These are phyloP conservation scores for Juglanconis sp. DNA, from an alignment of 2,329 filamentous ascomycete genomes.

Conservation along the genomic window DNA sequence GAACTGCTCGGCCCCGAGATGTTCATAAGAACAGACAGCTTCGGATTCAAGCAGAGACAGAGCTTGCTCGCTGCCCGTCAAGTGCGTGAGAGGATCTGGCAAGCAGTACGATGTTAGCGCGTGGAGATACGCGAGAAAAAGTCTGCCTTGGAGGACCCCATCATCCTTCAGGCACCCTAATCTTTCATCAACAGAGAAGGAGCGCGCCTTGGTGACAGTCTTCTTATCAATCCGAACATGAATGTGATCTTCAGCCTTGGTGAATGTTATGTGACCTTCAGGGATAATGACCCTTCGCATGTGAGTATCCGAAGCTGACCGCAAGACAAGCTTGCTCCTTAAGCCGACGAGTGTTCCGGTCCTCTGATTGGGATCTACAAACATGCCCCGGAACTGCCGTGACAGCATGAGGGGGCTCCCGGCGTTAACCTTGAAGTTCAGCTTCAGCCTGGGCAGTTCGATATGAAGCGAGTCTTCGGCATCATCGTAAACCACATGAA, in stretches of 20 bases:
- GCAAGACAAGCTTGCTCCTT: conserved; percentile 45
- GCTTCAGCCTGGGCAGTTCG: conserved; percentile 42
- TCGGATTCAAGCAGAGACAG: conserved; percentile 47
- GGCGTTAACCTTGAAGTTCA: conserved; percentile 41
- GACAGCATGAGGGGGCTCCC: conserved; percentile 33
- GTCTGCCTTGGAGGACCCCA: conserved; percentile 47
- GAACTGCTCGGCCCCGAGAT: conserved; percentile 34
- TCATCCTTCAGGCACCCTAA: conserved; percentile 51
- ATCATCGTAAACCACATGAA: too few species aligned
- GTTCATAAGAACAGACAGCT: conserved; percentile 44
- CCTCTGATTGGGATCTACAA: conserved; percentile 42
- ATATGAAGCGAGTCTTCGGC: conserved; percentile 28
- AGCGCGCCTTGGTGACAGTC: conserved; percentile 21
- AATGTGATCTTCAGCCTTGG: conserved; percentile 23
- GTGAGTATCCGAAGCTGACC: conserved; percentile 22
- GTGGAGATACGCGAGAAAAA: conserved; percentile 51
- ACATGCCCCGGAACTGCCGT: conserved; percentile 48
- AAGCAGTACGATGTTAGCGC: conserved; percentile 51
- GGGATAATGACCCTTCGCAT: conserved; percentile 33
- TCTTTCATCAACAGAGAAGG: conserved; percentile 45
- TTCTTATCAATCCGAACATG: conserved; percentile 33
- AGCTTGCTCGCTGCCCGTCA: conserved; percentile 54
- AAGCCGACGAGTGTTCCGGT: conserved; percentile 49
- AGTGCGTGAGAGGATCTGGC: conserved; percentile 43
- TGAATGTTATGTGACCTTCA: conserved; percentile 21